These are phyloP conservation scores for Teratosphaeria pseudoeucalypti DNA, from an alignment of 2,329 filamentous ascomycete species.

Conservation along the genomic window DNA sequence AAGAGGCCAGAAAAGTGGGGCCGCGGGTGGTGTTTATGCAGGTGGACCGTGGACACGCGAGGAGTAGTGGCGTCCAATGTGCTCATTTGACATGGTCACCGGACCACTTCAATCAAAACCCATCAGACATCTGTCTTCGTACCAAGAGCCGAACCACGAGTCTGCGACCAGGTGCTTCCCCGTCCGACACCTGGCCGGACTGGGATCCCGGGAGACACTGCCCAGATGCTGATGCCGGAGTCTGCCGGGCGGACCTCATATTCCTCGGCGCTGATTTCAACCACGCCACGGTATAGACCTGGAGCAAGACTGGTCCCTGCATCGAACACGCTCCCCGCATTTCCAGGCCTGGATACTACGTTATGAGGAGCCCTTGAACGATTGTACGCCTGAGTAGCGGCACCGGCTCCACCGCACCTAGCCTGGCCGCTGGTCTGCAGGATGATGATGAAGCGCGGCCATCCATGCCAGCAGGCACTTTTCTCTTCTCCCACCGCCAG, in stretches of 20 bases:
- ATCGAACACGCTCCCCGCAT: neutral
- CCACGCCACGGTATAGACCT: neutral
- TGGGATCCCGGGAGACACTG: no score
- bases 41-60: neutral
- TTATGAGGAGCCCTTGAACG: neutral
- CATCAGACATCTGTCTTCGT: neutral
- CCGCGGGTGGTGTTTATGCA: neutral
- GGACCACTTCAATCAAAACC: neutral
- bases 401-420: constrained; percentile 6
- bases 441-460: neutral
- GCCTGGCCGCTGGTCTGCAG: neutral
- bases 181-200: no score
- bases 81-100: neutral
- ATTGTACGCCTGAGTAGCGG: neutral
- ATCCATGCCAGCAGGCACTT: neutral
- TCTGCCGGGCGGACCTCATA: neutral
- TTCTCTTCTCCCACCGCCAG: neutral
- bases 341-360: neutral
- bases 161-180: neutral
- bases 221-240: neutral
- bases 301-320: neutral
- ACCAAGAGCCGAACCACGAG: neutral
- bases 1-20: neutral
- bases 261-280: neutral
- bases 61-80: neutral